Evolutionary conservation across 129 eudicot genomes (phyloP), one percentile per base, ranked within the genome.

Genomic region (Chrysanthemum makinoi): DNA sequence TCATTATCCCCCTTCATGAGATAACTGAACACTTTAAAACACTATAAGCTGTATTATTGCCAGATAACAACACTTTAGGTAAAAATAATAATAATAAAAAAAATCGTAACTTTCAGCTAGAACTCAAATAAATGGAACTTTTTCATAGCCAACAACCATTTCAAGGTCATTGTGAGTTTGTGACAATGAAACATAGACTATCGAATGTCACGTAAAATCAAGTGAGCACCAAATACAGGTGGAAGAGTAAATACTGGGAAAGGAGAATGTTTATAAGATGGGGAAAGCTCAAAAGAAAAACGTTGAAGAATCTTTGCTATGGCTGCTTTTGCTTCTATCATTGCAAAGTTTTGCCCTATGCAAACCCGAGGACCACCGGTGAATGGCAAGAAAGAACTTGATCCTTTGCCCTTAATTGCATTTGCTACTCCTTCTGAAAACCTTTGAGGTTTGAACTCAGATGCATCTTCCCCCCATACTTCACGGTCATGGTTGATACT

Each of bases 301-400:
- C 68, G 73, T 62, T 75, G 87, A 4, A 83, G 56, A 53, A 79
- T 83, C 82, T 76, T 76, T 7, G 77, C 54, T 20, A 82, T 54
- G 6, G 86, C 78, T 51, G 52, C 18, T 57, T 82, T 82, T 19
- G 79, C 84, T 76, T 83, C 84, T 6, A 24, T 15, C 68, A 83
- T 72, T 0, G 88, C 88, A 49, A 83, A 80, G 71, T 80, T 83
- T 63, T 80, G 77, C 28, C 84, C 88, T 9, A 80, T 62, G 69
- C 85, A 83, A 53, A 83, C 33, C 13, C 88, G 46, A 3, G 88
- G 84, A 30, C 88, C 88, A 70, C 88, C 74, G 2, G 65, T 61
- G 17, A 83, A 83, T 33, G 88, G 84, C 59, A 83, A 50, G 63
- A 71, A 83, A 4, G 84, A 62, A 13, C 68, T 16, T 16, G 52